Evolutionary conservation across 1,284 basidiomycete species (phyloP), one percentile per base, ranked within the genome.

Genomic region (Cutaneotrichosporon sp.): DNA sequence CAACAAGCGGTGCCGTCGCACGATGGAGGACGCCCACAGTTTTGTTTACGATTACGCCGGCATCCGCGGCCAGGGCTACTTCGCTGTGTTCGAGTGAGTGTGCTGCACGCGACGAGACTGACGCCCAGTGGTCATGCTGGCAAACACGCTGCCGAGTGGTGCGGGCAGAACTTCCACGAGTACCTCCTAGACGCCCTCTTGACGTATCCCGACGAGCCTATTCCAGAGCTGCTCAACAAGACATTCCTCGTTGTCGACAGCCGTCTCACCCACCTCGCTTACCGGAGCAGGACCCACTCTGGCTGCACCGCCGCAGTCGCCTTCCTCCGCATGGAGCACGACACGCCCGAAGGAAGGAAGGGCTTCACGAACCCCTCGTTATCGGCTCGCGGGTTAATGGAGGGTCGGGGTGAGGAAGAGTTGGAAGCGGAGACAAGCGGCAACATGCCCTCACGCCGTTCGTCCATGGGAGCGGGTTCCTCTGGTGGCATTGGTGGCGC

Each of bases 131-230:
- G 97, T 4, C 97, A 99, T 76, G 97, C 97, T 0, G 97, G 97
- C 22, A 98, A 97, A 77, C 92, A 97, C 75, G 93, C 96, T 22
- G 97, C 97, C 22, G 97, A 99, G 78, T 99, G 95, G 95, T 99
- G 97, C 80, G 95, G 96, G 30, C 85, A 87, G 72, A 89, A 99
- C 80, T 98, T 99, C 81, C 94, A 98, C 77, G 87, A 94, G 75
- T 81, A 80, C 67, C 77, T 83, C 18, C 76, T 82, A 47, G 78
- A 82, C 56, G 80, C 80, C 4, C 68, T 82, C n/a, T 65, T 81
- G 46, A 67, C 72, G 21, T 66, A 70, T 14, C 75, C 75, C 42
- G 70, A 68, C 80, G 69, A 82, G 46, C 82, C 86, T 11, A 87
- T 99, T 58, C 95, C 95, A 2, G 95, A 97, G 73, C 77, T 95